These are phyloP conservation scores for Ceratocystis destructans DNA, from an alignment of 2,329 filamentous ascomycete species.

Conservation along the genomic window DNA sequence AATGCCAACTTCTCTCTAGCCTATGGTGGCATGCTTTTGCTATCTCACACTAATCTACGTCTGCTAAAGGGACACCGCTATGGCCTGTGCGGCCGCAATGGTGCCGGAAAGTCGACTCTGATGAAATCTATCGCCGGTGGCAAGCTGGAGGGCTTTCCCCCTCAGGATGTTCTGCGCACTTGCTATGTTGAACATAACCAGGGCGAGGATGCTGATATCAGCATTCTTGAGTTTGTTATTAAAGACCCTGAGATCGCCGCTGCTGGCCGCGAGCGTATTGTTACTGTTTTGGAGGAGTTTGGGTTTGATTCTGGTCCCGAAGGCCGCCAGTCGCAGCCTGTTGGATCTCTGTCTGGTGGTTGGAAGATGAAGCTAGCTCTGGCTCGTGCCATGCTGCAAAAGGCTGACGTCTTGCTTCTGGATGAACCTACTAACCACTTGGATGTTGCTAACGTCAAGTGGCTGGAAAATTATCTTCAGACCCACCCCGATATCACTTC, in stretches of 20 bases:
- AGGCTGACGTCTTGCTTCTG: conserved; percentile 86
- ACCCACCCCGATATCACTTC: conserved; percentile 92
- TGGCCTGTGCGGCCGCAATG: conserved; percentile 91
- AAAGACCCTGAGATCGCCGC: conserved; percentile 78
- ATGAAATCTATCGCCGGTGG: conserved; percentile 94
- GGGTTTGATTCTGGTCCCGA: conserved; percentile 85
- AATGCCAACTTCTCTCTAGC: conserved; percentile 96
- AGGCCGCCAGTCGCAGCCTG: conserved; percentile 74
- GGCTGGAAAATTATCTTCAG: conserved; percentile 92
- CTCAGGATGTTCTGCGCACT: conserved; percentile 80
- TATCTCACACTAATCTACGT: conserved; percentile 89
- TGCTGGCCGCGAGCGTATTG: conserved; percentile 68
- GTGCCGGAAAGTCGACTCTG: conserved; percentile 95
- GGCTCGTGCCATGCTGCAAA: conserved; percentile 90
- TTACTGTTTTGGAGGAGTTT: conserved; percentile 72
- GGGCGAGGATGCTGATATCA: conserved; percentile 92
- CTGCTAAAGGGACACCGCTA: conserved; percentile 95
- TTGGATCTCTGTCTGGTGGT: conserved; percentile 89
- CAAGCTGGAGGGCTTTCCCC: conserved; percentile 92
- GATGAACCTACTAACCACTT: conserved; percentile 99
- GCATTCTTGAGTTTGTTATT: conserved; percentile 80
- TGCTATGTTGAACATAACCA: conserved; percentile 99
- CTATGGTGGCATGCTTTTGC: conserved; percentile 91
- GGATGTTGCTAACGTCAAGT: conserved; percentile 90
- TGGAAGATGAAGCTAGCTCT: conserved; percentile 99